These are phyloP conservation scores for Suillus discolor DNA, from an alignment of 768 basidiomycete genomes.

Conservation along the genomic window DNA sequence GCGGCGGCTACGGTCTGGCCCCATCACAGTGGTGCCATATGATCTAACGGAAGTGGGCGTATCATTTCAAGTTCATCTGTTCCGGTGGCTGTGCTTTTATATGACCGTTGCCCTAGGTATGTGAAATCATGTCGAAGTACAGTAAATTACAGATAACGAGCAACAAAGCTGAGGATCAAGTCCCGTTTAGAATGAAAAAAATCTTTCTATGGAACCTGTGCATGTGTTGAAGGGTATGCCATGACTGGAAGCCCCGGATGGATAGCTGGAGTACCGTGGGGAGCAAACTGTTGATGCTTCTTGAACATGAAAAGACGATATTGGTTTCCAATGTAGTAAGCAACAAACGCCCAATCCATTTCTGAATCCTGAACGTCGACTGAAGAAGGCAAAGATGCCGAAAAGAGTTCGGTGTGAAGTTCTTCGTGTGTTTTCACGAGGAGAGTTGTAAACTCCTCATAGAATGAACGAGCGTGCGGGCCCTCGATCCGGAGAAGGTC, in stretches of 20 bases:
- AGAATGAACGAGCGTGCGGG: conserved; percentile 22
- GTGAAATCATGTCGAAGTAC: not conserved
- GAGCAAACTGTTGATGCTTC: conserved; percentile 30
- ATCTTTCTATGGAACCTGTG: conserved; percentile 1
- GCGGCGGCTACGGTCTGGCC: not conserved
- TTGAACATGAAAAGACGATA: conserved; percentile 33
- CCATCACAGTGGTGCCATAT: not conserved
- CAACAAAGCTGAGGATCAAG: not conserved
- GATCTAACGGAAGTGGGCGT: conserved; percentile 1
- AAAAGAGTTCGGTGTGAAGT: conserved; percentile 24
- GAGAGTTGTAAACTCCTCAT: conserved; percentile 25
- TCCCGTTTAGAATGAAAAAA: not conserved
- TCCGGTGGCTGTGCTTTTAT: conserved; percentile 2
- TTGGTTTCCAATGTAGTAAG: conserved; percentile 32
- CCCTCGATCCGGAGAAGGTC: conserved; percentile 30
- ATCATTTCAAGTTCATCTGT: not conserved
- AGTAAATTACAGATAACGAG: conserved; percentile 6
- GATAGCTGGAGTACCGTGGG: conserved; percentile 13
- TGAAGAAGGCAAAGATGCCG: conserved; percentile 13
- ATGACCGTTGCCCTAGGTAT: not conserved
- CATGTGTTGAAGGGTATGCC: conserved; percentile 5
- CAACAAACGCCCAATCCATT: conserved; percentile 30
- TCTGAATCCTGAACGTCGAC: conserved; percentile 23
- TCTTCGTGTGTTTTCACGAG: conserved; percentile 31
- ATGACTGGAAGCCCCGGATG: conserved; percentile 2